phyloP scores from a whole-genome alignment of 371 early-diverging fungal genomes.

The Mortierella sp. region DNA sequence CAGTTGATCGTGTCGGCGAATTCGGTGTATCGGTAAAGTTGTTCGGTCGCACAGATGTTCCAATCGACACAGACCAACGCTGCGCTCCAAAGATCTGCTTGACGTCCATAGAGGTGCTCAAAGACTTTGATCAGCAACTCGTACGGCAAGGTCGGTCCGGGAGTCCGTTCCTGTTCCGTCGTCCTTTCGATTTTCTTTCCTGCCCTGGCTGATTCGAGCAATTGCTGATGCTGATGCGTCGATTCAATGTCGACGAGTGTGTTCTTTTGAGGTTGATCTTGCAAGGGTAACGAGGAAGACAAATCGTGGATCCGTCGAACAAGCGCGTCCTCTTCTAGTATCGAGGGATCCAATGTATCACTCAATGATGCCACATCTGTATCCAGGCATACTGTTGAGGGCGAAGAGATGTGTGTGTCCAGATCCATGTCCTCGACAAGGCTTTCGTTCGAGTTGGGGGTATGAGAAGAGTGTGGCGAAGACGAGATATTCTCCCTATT shows the following conservation, averaged over 20 bases:
- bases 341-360: neutral
- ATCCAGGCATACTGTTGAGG: neutral
- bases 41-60: slow-evolving; percentile 66
- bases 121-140: slow-evolving; percentile 66
- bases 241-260: neutral
- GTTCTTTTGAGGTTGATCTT: too few species aligned
- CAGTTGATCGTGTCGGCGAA: slow-evolving; percentile 69
- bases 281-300: neutral
- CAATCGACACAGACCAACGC: slow-evolving; percentile 69
- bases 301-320: slow-evolving; percentile 12
- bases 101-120: slow-evolving; percentile 54
- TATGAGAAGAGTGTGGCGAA: neutral
- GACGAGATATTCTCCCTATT: neutral
- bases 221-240: neutral
- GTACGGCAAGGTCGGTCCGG: slow-evolving; percentile 55
- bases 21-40: slow-evolving; percentile 65
- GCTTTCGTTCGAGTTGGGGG: neutral
- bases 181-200: slow-evolving; percentile 13
- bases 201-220: slow-evolving; percentile 25
- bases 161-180: neutral
- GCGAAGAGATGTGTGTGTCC: neutral
- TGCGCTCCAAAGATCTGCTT: slow-evolving; percentile 58
- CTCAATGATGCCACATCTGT: neutral
- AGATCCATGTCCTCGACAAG: neutral
- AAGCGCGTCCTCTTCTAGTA: slow-evolving; percentile 28